A percentile compares a stretch with the other conserved stretches of the same genome.
Conservation (phyloP, 2,329 filamentous ascomycete species). For the Aspergillus neotritici region DNA sequence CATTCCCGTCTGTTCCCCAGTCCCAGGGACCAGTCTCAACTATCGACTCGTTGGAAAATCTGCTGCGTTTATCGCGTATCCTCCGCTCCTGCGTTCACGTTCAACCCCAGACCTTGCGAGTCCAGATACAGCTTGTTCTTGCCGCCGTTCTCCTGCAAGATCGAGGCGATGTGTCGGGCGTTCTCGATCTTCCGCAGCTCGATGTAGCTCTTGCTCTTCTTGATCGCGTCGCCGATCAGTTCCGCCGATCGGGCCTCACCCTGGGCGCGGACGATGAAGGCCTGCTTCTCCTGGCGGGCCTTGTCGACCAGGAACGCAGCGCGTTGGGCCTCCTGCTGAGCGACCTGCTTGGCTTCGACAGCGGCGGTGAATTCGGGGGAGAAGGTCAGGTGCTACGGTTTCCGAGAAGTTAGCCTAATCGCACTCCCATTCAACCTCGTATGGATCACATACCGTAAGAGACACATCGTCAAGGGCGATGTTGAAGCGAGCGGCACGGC, state of each 20-base stretch:
- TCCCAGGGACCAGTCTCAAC: neutral
- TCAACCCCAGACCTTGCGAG: conserved; percentile 81
- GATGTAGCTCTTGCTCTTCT: conserved; percentile 96
- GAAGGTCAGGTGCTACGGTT: conserved; percentile 57
- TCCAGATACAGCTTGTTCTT: conserved; percentile 94
- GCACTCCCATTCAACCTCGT: conserved; percentile 6
- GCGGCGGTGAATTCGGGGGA: conserved; percentile 65
- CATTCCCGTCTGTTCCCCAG: conserved; percentile 1
- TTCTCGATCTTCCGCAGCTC: conserved; percentile 99
- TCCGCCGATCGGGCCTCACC: conserved; percentile 97
- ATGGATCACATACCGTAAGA: conserved; percentile 62
- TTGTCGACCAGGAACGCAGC: conserved; percentile 98
- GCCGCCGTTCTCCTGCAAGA: conserved; percentile 77
- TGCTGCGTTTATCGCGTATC: conserved; percentile 28
- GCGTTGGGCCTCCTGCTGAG: conserved; percentile 87
- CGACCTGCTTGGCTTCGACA: conserved; percentile 65
- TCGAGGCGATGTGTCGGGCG: conserved; percentile 77
- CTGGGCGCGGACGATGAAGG: conserved; percentile 95
- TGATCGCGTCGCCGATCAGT: conserved; percentile 97
- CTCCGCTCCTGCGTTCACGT: conserved; percentile 53
- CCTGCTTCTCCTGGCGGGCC: conserved; percentile 98
- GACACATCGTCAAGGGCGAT: conserved; percentile 97
- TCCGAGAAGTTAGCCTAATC: neutral
- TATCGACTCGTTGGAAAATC: too few species aligned
- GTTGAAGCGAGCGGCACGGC: conserved; percentile 91